phyloP scores from a whole-genome alignment of 129 eudicot genomes.

The Solidago caesia region DNA sequence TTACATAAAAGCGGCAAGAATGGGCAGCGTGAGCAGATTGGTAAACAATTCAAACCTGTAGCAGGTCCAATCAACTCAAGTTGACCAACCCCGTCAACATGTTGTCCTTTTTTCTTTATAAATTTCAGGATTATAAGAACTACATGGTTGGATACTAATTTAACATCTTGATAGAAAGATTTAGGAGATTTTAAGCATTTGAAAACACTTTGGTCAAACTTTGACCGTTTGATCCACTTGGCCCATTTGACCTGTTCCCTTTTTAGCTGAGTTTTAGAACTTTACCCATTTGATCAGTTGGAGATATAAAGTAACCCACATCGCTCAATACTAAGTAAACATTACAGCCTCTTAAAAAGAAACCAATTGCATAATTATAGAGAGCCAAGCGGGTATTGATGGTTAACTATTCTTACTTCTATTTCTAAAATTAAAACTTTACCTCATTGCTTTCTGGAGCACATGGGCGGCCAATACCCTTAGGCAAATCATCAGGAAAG shows the following conservation, averaged over 20 bases:
- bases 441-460: slow-evolving; percentile 92
- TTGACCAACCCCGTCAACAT: not conserved
- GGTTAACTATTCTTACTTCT: not conserved
- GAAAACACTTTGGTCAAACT: not conserved
- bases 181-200: not conserved
- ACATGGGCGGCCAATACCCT: slow-evolving; percentile 90
- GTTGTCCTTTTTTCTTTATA: not conserved
- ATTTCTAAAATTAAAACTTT: slow-evolving; percentile 8
- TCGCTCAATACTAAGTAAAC: not conserved
- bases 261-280: too few relatives aligned
- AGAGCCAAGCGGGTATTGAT: too few relatives aligned
- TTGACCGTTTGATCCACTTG: not conserved
- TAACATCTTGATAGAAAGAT: too few relatives aligned
- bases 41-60: not conserved
- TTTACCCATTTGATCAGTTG: not conserved
- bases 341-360: not conserved
- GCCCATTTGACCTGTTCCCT: not conserved
- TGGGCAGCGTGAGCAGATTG: not conserved
- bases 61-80: not conserved
- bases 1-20: not conserved
- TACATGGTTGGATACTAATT: too few relatives aligned
- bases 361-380: not conserved
- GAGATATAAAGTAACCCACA: not conserved
- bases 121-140: not conserved
- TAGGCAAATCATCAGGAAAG: slow-evolving; percentile 89